Base-by-base conservation (phyloP, 148 eudicot genomes). In the Arctostaphylos glauca region DNA sequence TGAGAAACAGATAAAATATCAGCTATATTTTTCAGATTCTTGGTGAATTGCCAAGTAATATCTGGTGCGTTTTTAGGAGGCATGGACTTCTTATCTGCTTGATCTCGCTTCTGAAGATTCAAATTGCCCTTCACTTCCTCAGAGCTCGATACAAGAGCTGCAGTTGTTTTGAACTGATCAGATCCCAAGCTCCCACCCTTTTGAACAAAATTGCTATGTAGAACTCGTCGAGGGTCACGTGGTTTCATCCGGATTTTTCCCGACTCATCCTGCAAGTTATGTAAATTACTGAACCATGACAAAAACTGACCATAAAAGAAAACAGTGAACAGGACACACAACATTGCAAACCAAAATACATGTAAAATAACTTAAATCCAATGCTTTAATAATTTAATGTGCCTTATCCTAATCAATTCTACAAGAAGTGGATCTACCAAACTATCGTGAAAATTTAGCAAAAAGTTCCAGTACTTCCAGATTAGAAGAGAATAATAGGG, bases 191-290 rank as follows among this genome's bases (percentile, higher is more conserved):
- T 87, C 46, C 82, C 88, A 77, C 70, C 80, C 76, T 84, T 92
- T 74, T 88, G 89, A 38, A 74, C 76, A 38, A 82, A 19, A 79
- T 82, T 90, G 76, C 81, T 85, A 70, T 91, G 95, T 78, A 93
- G 94, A 73, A 83, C 83, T 80, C 98, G 96, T n/a, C 98, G 96
- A 84, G 99, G 98, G 82, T 97, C 97, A 82, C 98, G 96, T 53
- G 97, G 94, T 83, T 94, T 97, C 99, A 97, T 94, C 76, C 95
- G 96, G 82, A 89, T 81, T 87, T 89, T 97, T 72, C 88, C 89
- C 2, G 84, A 83, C 50, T 92, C 96, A 79, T 93, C 95, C 90
- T 92, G 96, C 82, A 88, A 66, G 81, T 67, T 89, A 88, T 83
- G 88, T 83, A 87, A 86, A 75, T 78, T 46, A 67, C 7, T 53